Evolutionary conservation across 306 rosid genomes (phyloP), one percentile per base, ranked within the genome.

Genomic region (Trifolium subterraneum): DNA sequence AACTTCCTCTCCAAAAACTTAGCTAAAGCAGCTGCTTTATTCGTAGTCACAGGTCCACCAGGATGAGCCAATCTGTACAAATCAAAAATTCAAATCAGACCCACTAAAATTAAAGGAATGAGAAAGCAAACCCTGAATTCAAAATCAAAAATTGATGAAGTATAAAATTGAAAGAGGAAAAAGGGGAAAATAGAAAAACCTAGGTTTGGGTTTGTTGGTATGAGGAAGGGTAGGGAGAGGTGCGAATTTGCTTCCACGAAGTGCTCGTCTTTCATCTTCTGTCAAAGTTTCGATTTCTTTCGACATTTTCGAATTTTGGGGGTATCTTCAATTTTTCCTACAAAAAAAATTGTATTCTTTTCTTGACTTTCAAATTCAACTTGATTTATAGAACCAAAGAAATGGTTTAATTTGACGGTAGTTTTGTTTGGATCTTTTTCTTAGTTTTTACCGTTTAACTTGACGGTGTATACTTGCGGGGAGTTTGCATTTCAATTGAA

Each of bases 161-260:
- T 25, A 73, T 25, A 18, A 15, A 41, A 52, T 10, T 48, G 71
- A 64, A 38, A 67, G 51, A 33, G 6, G 50, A 64, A 62, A 39
- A 48, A 69, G 27, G 39, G 25, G 62, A 61, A 63, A 60, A 70
- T 13, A 9, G 41, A 45, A 60, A 52, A 54, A 92, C 98, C 98
- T 89, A 72, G 92, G 87, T 76, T 81, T 91, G 63, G 88, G 52
- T 6, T 82, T 80, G 51, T 81, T 90, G 66, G 88, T 61, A 14
- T 81, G 76, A 39, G 90, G 78, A 35, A 51, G 83, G 11, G 22
- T 29, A 44, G 96, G 83, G 11, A 93, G 97, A 35, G 98, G 98
- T 0, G 98, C 98, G 86, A 93, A 93, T 71, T 93, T 93, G 84
- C 98, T 93, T 48, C 97, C 96, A 18, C 97, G 68, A 60, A 91